Evolutionary conservation across 2,329 filamentous ascomycete species (phyloP).

Genomic region (Xylaria sp.): DNA sequence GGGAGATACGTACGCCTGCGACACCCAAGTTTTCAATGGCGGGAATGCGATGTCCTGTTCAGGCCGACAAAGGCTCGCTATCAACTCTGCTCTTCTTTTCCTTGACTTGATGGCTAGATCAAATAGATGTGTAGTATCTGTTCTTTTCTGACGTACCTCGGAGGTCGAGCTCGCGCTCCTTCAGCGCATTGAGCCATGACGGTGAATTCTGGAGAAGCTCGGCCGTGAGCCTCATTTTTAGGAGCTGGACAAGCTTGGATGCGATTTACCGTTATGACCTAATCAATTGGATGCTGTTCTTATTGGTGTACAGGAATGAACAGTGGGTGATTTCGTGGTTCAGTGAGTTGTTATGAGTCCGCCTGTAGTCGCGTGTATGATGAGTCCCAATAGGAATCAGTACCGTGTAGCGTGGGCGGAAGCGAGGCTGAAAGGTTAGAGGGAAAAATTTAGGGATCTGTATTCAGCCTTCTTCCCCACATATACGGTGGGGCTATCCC

Average conservation of each 20-base stretch:
- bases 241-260: slow-evolving; percentile 18
- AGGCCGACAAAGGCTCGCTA: slow-evolving; percentile 69
- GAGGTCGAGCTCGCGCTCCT: slow-evolving; percentile 98
- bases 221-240: slow-evolving; percentile 88
- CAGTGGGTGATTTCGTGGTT: not conserved
- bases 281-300: not conserved
- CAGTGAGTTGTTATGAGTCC: not conserved
- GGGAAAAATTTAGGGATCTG: slow-evolving; percentile 27
- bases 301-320: not conserved
- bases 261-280: slow-evolving; percentile 35
- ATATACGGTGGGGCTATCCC: slow-evolving; percentile 5
- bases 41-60: slow-evolving; percentile 96
- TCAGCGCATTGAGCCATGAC: slow-evolving; percentile 98
- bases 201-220: slow-evolving; percentile 95
- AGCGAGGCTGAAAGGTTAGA: slow-evolving; percentile 33
- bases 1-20: slow-evolving; percentile 72
- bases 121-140: slow-evolving; percentile 84
- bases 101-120: slow-evolving; percentile 41
- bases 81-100: slow-evolving; percentile 79
- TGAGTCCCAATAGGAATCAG: not conserved
- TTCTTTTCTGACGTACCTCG: slow-evolving; percentile 98
- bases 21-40: slow-evolving; percentile 97
- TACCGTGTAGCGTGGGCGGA: not conserved
- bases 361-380: not conserved
- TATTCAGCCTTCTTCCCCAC: slow-evolving; percentile 31